A percentile compares a stretch with the other conserved stretches of the same genome.
phyloP scores from a whole-genome alignment of 2,329 filamentous ascomycete species.

The Ophiostoma fasciatum region DNA sequence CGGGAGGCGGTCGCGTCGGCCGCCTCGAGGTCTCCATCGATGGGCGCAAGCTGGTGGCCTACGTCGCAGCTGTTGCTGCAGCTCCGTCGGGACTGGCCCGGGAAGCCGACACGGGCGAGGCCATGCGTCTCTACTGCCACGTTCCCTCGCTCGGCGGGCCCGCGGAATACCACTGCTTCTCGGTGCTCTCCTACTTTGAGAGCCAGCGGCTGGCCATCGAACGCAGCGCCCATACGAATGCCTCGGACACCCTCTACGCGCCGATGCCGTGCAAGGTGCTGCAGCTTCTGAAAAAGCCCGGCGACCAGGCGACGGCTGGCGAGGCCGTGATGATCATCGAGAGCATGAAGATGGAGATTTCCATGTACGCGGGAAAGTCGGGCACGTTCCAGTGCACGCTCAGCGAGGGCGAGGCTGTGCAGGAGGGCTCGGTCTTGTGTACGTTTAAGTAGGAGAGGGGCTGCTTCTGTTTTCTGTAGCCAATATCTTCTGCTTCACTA shows the following conservation, averaged over 20 bases:
- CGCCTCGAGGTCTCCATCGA: background rate
- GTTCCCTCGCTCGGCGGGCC: constrained; percentile 17
- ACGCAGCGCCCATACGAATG: background rate
- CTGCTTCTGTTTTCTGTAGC: no score
- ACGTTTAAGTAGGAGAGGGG: constrained; percentile 1
- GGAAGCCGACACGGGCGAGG: background rate
- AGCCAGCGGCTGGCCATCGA: constrained; percentile 3
- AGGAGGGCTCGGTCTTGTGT: constrained; percentile 1
- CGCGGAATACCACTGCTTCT: constrained; percentile 15
- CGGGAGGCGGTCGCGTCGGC: background rate
- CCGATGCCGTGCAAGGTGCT: constrained; percentile 15
- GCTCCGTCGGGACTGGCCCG: background rate
- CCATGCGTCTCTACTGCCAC: constrained; percentile 14
- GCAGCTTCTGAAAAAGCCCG: constrained; percentile 6
- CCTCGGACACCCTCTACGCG: constrained; percentile 9
- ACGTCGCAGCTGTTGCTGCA: background rate
- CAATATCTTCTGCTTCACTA: no score
- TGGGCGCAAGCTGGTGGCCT: background rate
- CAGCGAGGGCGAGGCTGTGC: constrained; percentile 1
- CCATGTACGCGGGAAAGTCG: constrained; percentile 3
- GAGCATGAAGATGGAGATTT: constrained; percentile 17
- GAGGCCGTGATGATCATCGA: constrained; percentile 14
- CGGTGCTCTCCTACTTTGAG: constrained; percentile 14
- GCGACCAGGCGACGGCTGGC: background rate
- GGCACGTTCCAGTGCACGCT: constrained; percentile 1